Conservation (phyloP, 495 filamentous ascomycete species). For the Daldinia caldariorum region DNA sequence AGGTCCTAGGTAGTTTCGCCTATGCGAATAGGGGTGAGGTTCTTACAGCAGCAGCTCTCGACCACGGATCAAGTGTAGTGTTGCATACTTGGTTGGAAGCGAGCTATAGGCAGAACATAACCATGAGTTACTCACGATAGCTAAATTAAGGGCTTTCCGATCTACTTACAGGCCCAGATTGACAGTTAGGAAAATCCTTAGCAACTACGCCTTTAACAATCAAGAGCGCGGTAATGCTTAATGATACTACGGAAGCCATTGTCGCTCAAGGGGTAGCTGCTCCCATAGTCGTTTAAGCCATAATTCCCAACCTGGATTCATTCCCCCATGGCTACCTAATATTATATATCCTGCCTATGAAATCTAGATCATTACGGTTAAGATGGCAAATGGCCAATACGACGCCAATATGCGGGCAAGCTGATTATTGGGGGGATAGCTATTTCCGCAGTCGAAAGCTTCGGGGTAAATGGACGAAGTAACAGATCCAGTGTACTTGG, state of each 20-base stretch:
- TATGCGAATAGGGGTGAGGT: background rate
- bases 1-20: background rate
- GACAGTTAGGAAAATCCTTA: conserved; percentile 40
- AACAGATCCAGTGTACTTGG: background rate
- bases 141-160: background rate
- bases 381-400: conserved; percentile 33
- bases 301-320: background rate
- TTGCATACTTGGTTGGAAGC: conserved; percentile 58
- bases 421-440: conserved; percentile 28
- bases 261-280: background rate
- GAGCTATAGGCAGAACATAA: conserved; percentile 28
- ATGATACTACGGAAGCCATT: conserved; percentile 11
- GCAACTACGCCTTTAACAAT: conserved; percentile 11
- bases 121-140: conserved; percentile 3
- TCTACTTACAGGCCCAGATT: conserved; percentile 35
- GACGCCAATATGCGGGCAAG: conserved; percentile 27
- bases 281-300: background rate
- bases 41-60: conserved; percentile 55
- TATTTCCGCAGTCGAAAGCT: conserved; percentile 13
- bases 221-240: conserved; percentile 25
- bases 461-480: conserved; percentile 12
- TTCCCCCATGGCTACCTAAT: conserved; percentile 17
- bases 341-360: conserved; percentile 19
- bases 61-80: conserved; percentile 48
- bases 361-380: conserved; percentile 35